phyloP scores from a whole-genome alignment of 1,139 yeast genomes.

The Yamadazyma diospyri region DNA sequence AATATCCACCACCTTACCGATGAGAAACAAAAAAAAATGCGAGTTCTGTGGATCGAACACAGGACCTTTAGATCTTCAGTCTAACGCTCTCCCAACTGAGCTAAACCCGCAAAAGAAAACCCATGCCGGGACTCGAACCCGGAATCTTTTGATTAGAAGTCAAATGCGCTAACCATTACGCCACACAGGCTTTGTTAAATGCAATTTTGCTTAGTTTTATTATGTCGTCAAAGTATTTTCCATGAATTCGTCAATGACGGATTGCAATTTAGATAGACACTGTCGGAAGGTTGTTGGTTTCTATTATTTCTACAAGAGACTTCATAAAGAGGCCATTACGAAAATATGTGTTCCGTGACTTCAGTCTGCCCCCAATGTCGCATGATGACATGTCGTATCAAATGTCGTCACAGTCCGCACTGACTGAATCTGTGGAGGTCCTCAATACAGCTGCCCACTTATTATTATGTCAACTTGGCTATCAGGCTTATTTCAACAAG shows the following conservation, averaged over 20 bases:
- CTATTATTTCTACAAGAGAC: too few relatives aligned
- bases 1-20: too few relatives aligned
- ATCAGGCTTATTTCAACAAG: conserved; percentile 6
- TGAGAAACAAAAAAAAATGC: conserved; percentile 51
- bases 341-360: too few relatives aligned
- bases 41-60: conserved; percentile 93
- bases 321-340: too few relatives aligned
- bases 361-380: too few relatives aligned
- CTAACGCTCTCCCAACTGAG: conserved; percentile 92
- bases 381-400: too few relatives aligned
- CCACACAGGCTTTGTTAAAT: conserved; percentile 21
- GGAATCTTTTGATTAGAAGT: conserved; percentile 33
- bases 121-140: conserved; percentile 35
- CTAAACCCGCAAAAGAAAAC: conserved; percentile 54
- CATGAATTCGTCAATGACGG: too few relatives aligned
- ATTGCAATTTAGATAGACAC: too few relatives aligned
- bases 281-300: too few relatives aligned
- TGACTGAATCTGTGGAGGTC: too few relatives aligned
- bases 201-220: background rate
- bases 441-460: too few relatives aligned
- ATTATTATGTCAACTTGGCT: conserved; percentile 9
- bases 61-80: conserved; percentile 92
- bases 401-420: too few relatives aligned
- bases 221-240: background rate
- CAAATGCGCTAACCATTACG: conserved; percentile 32